Conservation (phyloP, 163 green algal genomes). For the Scenedesmus sp. region DNA sequence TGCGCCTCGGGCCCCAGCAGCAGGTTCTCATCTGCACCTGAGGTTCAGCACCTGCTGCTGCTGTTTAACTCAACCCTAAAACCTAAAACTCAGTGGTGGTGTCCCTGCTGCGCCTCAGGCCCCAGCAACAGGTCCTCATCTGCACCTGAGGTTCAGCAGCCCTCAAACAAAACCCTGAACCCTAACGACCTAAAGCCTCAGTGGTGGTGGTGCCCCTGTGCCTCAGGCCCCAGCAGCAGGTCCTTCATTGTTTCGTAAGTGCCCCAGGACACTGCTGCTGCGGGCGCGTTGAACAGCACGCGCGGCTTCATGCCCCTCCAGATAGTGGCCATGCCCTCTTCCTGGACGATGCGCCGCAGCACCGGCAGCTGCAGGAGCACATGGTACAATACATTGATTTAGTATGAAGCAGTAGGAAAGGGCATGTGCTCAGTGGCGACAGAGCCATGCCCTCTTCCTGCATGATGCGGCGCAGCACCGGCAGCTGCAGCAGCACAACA, state of each 20-base stretch:
- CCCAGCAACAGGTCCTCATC: neutral
- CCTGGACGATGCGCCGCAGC: slow-evolving; percentile 81
- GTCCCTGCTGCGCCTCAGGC: neutral
- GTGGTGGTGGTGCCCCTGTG: neutral
- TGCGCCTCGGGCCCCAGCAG: neutral
- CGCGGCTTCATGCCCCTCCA: slow-evolving; percentile 86
- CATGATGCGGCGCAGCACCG: slow-evolving; percentile 82
- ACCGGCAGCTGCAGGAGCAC: slow-evolving; percentile 69
- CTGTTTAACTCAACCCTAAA: neutral
- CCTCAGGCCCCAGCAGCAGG: slow-evolving; percentile 60
- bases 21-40: neutral
- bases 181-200: neutral
- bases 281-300: slow-evolving; percentile 95
- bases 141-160: neutral
- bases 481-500: slow-evolving; percentile 62
- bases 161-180: too few species aligned
- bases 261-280: slow-evolving; percentile 96
- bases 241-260: slow-evolving; percentile 95
- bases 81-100: neutral
- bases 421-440: neutral
- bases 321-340: slow-evolving; percentile 89
- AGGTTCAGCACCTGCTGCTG: neutral
- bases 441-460: slow-evolving; percentile 81
- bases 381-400: neutral
- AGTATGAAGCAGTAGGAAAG: neutral